Evolutionary conservation across 2,329 filamentous ascomycete genomes (phyloP).

Genomic region (Xylariales sp.): DNA sequence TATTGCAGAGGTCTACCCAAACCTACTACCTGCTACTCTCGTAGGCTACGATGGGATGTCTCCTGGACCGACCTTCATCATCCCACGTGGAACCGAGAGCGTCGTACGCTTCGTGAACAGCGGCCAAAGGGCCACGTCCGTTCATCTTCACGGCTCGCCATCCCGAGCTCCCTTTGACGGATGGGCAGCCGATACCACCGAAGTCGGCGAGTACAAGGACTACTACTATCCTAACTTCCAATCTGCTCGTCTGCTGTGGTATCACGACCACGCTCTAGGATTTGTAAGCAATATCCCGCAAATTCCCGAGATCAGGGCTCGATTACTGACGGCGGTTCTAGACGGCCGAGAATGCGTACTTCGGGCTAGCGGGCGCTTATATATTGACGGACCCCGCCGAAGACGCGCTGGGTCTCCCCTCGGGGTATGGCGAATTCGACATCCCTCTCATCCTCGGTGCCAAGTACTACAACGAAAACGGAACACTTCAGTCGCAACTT

Average conservation of each 20-base stretch:
- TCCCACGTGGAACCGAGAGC: constrained; percentile 61
- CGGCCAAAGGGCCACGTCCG: constrained; percentile 55
- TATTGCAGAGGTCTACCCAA: constrained; percentile 54
- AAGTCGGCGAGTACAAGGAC: constrained; percentile 65
- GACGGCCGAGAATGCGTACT: constrained; percentile 67
- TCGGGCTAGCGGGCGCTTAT: constrained; percentile 67
- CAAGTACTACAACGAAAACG: constrained; percentile 64
- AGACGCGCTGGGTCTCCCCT: constrained; percentile 60
- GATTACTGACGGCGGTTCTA: constrained; percentile 44
- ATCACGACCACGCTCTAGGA: constrained; percentile 61
- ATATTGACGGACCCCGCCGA: constrained; percentile 64
- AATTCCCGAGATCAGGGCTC: constrained; percentile 10
- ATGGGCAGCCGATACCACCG: constrained; percentile 65
- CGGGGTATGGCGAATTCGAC: constrained; percentile 62
- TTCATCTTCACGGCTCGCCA: constrained; percentile 67
- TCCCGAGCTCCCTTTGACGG: constrained; percentile 62
- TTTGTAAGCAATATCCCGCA: constrained; percentile 41
- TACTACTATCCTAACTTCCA: constrained; percentile 70
- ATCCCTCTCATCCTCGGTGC: constrained; percentile 62
- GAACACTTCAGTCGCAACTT: constrained; percentile 59
- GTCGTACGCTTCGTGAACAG: constrained; percentile 67
- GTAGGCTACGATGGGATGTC: constrained; percentile 65
- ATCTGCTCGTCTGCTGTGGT: constrained; percentile 66
- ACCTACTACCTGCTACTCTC: constrained; percentile 48
- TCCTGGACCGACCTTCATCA: constrained; percentile 65